Percentiles rank a stretch among this genome's conserved stretches.
phyloP scores from a whole-genome alignment of 768 basidiomycete genomes.

The Mycena venus region DNA sequence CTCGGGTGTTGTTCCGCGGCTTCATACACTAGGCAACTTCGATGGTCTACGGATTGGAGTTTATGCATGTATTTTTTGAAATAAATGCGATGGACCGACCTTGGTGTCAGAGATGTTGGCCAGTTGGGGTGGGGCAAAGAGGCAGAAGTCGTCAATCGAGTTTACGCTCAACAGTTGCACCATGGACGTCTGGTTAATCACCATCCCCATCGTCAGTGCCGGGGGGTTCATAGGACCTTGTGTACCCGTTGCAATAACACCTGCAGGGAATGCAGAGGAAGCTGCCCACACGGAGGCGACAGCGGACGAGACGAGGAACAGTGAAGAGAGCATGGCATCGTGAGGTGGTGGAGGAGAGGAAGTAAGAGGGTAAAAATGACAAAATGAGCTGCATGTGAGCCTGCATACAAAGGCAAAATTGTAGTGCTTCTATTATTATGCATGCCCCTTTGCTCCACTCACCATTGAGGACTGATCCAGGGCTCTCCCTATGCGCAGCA shows the following conservation, averaged over 20 bases:
- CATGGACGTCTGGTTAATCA: constrained; percentile 24
- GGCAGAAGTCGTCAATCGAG: constrained; percentile 28
- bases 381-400: neutral
- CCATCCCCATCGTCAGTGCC: constrained; percentile 3
- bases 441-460: neutral
- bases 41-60: constrained; percentile 9
- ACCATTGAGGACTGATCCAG: neutral
- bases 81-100: neutral
- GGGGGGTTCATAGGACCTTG: constrained; percentile 20
- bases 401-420: neutral
- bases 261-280: constrained; percentile 16
- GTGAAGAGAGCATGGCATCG: neutral
- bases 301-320: neutral
- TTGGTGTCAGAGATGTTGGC: constrained; percentile 28
- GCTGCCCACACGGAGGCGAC: constrained; percentile 6
- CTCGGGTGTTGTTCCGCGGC: constrained; percentile 23
- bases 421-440: neutral
- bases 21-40: constrained; percentile 33
- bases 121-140: constrained; percentile 21
- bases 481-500: neutral
- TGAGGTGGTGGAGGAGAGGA: neutral
- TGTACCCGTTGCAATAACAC: constrained; percentile 26
- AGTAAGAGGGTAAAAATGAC: neutral
- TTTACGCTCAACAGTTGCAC: constrained; percentile 23
- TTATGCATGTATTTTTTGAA: neutral